Percentiles rank a stretch among this genome's conserved stretches.
phyloP scores from a whole-genome alignment of 2,329 filamentous ascomycete genomes.

The Phaeoacremonium minimum region DNA sequence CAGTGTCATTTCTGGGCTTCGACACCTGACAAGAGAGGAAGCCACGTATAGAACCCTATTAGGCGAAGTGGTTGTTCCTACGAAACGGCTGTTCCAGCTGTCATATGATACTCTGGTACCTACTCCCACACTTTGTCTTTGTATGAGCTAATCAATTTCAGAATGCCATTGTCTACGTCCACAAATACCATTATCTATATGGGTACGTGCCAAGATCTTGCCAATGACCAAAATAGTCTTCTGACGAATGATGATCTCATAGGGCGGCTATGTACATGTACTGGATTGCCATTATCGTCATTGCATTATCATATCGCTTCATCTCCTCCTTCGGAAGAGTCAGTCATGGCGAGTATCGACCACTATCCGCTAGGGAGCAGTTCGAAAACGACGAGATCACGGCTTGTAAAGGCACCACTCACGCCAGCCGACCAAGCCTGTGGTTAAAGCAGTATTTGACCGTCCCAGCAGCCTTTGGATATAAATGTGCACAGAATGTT shows the following conservation, averaged over 20 bases:
- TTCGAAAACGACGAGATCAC: conserved; percentile 2
- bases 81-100: conserved; percentile 22
- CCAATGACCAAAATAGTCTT: too few relatives aligned
- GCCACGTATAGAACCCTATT: conserved; percentile 9
- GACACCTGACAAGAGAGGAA: conserved; percentile 22
- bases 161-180: conserved; percentile 29
- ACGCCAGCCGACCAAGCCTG: conserved; percentile 1
- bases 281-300: conserved; percentile 31
- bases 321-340: conserved; percentile 3
- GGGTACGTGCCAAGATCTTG: too few relatives aligned
- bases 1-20: conserved; percentile 23
- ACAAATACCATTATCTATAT: conserved; percentile 27
- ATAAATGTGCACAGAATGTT: conserved; percentile 34
- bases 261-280: conserved; percentile 32
- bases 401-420: neutral
- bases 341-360: conserved; percentile 5
- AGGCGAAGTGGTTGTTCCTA: conserved; percentile 27
- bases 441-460: conserved; percentile 28
- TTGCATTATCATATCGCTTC: conserved; percentile 28
- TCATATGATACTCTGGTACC: conserved; percentile 34
- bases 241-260: fast-evolving
- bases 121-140: neutral
- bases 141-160: conserved; percentile 9
- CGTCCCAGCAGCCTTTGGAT: conserved; percentile 37
- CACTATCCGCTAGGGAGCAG: conserved; percentile 1